Conservation (phyloP, 2,329 filamentous ascomycete species). For the Penicillium sp. region DNA sequence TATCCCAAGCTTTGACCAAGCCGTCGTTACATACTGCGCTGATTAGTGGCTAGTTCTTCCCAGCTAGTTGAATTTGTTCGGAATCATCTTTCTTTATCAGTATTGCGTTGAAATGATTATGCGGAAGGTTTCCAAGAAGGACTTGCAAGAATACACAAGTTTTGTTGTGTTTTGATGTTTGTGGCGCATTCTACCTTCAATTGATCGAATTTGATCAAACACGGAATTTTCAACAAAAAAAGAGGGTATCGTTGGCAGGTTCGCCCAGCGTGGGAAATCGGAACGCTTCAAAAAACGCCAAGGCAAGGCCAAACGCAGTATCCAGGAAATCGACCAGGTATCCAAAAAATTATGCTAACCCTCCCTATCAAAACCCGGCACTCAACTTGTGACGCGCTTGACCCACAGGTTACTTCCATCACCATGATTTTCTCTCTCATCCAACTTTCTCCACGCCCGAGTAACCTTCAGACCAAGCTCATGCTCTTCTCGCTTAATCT, state of each 20-base stretch:
- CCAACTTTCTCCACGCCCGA: conserved; percentile 73
- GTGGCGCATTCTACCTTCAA: neutral
- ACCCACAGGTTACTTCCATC: conserved; percentile 73
- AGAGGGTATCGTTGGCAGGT: conserved; percentile 7
- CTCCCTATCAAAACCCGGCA: neutral
- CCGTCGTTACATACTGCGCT: neutral
- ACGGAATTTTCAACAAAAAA: neutral
- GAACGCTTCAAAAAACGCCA: conserved; percentile 9
- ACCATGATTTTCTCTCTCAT: conserved; percentile 58
- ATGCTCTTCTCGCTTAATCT: conserved; percentile 75
- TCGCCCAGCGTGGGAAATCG: conserved; percentile 1
- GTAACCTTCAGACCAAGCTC: conserved; percentile 76
- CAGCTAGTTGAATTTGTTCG: neutral
- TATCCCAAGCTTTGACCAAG: neutral
- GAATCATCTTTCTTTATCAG: neutral
- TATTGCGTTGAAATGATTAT: neutral
- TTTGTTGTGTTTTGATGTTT: neutral
- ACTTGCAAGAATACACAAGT: neutral
- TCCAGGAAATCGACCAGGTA: conserved; percentile 14
- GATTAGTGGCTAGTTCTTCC: neutral
- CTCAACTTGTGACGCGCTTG: conserved; percentile 69
- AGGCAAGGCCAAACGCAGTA: conserved; percentile 2
- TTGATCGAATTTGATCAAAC: neutral
- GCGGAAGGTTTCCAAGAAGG: neutral
- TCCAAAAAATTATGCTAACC: conserved; percentile 5